phyloP scores from a whole-genome alignment of 257 asterid species.

The Hygrophila difformis region DNA sequence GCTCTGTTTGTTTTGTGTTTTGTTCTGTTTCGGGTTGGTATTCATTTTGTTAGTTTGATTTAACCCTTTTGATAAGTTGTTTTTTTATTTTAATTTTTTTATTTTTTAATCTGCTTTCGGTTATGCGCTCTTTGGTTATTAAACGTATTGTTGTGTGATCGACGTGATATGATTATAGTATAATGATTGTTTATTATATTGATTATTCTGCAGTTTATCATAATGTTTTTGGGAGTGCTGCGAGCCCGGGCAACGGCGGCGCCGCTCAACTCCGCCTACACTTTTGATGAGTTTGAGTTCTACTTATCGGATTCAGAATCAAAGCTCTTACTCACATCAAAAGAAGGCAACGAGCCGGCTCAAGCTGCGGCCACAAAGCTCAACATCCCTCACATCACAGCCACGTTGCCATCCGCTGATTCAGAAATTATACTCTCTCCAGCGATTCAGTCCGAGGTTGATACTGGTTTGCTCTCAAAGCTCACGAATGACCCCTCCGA shows the following conservation, averaged over 20 bases:
- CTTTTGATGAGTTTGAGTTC: constrained; percentile 87
- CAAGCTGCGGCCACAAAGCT: constrained; percentile 89
- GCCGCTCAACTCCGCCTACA: constrained; percentile 94
- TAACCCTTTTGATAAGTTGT: no score
- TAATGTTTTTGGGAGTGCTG: constrained; percentile 74
- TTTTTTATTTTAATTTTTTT: no score
- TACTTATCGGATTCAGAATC: constrained; percentile 88
- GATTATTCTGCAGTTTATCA: constrained; percentile 51
- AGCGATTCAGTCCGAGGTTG: constrained; percentile 19
- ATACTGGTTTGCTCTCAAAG: constrained; percentile 27
- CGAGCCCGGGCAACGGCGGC: constrained; percentile 93
- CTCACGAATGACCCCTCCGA: constrained; percentile 67
- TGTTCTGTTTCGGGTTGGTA: not conserved
- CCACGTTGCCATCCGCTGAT: constrained; percentile 34
- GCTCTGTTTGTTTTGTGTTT: constrained; percentile 5
- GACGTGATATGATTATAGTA: not conserved
- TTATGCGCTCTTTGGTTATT: not conserved
- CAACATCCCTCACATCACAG: constrained; percentile 56
- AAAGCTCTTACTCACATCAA: constrained; percentile 52
- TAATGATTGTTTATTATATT: not conserved
- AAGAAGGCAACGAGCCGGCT: constrained; percentile 84
- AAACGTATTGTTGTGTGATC: no score
- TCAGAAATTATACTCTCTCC: constrained; percentile 39
- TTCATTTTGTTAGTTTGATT: no score
- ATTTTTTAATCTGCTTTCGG: not conserved